Conservation (phyloP, 2,329 filamentous ascomycete species). For the Hymenoscyphus repandus region DNA sequence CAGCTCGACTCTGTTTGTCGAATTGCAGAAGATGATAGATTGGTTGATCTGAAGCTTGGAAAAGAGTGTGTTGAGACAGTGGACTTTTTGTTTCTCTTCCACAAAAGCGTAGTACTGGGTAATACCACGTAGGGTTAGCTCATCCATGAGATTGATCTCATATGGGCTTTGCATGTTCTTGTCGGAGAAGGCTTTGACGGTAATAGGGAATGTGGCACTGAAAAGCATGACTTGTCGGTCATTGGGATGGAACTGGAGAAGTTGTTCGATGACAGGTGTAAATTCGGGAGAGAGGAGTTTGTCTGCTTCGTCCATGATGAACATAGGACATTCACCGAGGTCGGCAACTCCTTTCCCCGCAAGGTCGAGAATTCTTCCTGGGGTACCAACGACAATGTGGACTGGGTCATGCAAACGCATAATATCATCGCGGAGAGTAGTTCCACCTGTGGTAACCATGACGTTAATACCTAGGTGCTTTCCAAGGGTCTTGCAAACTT, state of each 20-base stretch:
- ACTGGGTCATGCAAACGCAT: conserved; percentile 89
- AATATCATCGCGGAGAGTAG: conserved; percentile 92
- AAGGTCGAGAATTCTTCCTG: conserved; percentile 90
- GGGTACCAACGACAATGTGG: conserved; percentile 96
- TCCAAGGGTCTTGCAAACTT: conserved; percentile 97
- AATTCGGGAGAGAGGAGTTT: conserved; percentile 96
- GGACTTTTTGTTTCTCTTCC: conserved; percentile 98
- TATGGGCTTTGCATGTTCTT: conserved; percentile 96
- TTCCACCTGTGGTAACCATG: conserved; percentile 98
- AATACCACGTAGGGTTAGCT: conserved; percentile 94
- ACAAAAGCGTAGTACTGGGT: conserved; percentile 99
- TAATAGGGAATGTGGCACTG: conserved; percentile 93
- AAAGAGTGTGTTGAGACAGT: conserved; percentile 97
- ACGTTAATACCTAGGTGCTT: conserved; percentile 97
- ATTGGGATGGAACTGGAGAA: conserved; percentile 91
- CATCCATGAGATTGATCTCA: conserved; percentile 99
- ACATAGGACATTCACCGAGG: conserved; percentile 91
- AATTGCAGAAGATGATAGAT: conserved; percentile 99
- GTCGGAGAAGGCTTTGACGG: conserved; percentile 96
- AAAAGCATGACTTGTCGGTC: conserved; percentile 99
- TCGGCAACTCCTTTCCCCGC: conserved; percentile 96
- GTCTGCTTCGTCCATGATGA: conserved; percentile 99
- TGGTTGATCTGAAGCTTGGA: conserved; percentile 99
- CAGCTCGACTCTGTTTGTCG: conserved; percentile 94
- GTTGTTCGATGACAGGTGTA: conserved; percentile 93